phyloP scores from a whole-genome alignment of 306 rosid species.

The Lagenaria siceraria region DNA sequence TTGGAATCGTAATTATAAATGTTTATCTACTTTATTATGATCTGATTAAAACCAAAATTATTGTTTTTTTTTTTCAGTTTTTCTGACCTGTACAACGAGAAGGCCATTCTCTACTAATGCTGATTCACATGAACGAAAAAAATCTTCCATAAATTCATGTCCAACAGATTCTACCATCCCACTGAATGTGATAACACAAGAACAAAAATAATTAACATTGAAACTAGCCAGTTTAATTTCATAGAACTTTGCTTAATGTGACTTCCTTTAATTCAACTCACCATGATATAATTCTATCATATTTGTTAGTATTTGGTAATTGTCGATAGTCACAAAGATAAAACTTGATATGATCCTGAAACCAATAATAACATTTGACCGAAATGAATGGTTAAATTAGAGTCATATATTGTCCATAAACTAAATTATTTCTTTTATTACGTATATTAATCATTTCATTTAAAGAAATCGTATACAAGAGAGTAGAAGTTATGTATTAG shows the following conservation, averaged over 20 bases:
- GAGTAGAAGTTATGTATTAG: no score
- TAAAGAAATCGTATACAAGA: no score
- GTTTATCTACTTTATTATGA: no score
- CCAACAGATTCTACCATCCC: slow-evolving; percentile 80
- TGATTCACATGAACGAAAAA: slow-evolving; percentile 66
- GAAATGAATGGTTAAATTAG: no score
- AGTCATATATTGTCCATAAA: no score
- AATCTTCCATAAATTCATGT: slow-evolving; percentile 66
- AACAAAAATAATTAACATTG: neutral
- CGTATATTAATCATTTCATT: no score
- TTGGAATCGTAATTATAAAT: no score
- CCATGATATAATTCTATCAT: slow-evolving; percentile 74
- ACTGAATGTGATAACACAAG: slow-evolving; percentile 15
- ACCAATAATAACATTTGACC: neutral
- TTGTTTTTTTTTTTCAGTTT: no score
- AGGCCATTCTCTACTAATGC: slow-evolving; percentile 52
- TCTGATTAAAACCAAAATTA: no score
- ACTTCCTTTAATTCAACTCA: slow-evolving; percentile 12
- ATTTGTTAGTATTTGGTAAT: slow-evolving; percentile 36
- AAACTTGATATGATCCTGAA: slow-evolving; percentile 54
- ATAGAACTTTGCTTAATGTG: neutral
- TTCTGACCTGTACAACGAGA: slow-evolving; percentile 58
- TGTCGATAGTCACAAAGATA: slow-evolving; percentile 74
- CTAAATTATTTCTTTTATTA: no score
- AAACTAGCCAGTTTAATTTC: no score